Evolutionary conservation across 129 eudicot genomes (phyloP).

Genomic region (Oenanthe sinensis): DNA sequence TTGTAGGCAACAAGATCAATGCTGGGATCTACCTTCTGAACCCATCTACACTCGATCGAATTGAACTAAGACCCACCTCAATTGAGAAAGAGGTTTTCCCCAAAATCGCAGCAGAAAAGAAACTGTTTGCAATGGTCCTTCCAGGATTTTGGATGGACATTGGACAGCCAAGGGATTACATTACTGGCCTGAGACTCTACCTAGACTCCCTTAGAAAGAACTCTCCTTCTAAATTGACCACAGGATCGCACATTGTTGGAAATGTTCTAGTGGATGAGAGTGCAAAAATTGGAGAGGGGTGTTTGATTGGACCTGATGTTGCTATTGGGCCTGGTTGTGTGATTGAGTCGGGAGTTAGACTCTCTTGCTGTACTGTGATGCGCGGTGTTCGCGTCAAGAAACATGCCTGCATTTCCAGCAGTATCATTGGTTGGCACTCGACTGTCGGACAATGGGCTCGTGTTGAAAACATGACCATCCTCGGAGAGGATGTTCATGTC

Average conservation of each 20-base stretch:
- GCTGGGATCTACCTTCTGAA: constrained; percentile 84
- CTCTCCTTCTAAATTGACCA: constrained; percentile 22
- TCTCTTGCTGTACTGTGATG: constrained; percentile 89
- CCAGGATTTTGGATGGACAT: constrained; percentile 99
- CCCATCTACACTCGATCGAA: constrained; percentile 74
- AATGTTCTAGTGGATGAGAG: constrained; percentile 78
- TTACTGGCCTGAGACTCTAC: constrained; percentile 73
- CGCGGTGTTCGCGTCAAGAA: constrained; percentile 89
- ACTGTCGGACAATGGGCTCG: constrained; percentile 96
- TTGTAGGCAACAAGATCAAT: constrained; percentile 90
- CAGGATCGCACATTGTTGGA: constrained; percentile 65
- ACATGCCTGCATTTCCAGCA: constrained; percentile 74
- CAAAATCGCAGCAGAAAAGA: constrained; percentile 30
- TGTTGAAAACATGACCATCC: constrained; percentile 94
- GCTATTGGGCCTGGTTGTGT: constrained; percentile 95
- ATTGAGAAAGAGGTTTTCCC: constrained; percentile 72
- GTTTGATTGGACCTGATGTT: constrained; percentile 91
- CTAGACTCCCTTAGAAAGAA: constrained; percentile 69
- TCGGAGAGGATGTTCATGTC: constrained; percentile 94
- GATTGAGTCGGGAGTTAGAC: constrained; percentile 88
- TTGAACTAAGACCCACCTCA: constrained; percentile 77
- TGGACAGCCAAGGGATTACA: constrained; percentile 89
- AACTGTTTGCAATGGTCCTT: constrained; percentile 78
- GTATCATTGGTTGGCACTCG: constrained; percentile 95
- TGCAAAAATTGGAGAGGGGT: constrained; percentile 91